phyloP scores from a whole-genome alignment of 352 stramenopile genomes.

The Thalassiosira livingstoniorum region DNA sequence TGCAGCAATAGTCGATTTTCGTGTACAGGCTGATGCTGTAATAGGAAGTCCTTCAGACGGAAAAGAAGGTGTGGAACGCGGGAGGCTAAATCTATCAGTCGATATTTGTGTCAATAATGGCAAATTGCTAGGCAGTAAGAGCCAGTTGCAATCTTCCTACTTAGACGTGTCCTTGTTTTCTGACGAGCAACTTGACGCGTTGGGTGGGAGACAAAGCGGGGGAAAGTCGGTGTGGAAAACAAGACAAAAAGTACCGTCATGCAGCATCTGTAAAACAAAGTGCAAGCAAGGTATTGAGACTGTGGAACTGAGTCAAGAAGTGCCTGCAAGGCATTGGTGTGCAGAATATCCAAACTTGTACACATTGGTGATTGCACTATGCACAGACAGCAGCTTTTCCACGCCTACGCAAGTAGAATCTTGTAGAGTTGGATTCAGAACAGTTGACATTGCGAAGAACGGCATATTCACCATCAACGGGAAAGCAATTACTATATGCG shows the following conservation, averaged over 20 bases:
- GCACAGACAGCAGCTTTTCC: background rate
- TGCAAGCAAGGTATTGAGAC: background rate
- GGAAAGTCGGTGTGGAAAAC: background rate
- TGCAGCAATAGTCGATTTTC: conserved; percentile 68
- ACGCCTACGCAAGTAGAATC: conserved; percentile 72
- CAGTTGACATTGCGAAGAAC: conserved; percentile 75
- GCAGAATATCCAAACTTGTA: conserved; percentile 77
- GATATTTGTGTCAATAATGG: background rate
- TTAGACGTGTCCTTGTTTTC: background rate
- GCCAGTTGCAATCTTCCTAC: background rate
- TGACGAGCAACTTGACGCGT: background rate
- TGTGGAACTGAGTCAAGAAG: background rate
- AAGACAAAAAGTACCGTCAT: background rate
- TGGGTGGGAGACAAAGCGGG: background rate
- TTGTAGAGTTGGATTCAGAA: conserved; percentile 83
- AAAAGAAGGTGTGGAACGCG: too few species aligned
- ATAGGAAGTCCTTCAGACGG: too few species aligned
- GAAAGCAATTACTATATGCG: conserved; percentile 81
- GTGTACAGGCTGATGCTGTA: conserved; percentile 51
- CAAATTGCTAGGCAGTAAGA: background rate
- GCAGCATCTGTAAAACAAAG: too few species aligned
- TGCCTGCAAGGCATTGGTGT: conserved; percentile 50
- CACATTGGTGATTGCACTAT: conserved; percentile 55
- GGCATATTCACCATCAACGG: conserved; percentile 82
- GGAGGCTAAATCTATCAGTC: conserved; percentile 25